Base-by-base conservation (phyloP, 805 yeast species). In the Saturnispora mendoncae region DNA sequence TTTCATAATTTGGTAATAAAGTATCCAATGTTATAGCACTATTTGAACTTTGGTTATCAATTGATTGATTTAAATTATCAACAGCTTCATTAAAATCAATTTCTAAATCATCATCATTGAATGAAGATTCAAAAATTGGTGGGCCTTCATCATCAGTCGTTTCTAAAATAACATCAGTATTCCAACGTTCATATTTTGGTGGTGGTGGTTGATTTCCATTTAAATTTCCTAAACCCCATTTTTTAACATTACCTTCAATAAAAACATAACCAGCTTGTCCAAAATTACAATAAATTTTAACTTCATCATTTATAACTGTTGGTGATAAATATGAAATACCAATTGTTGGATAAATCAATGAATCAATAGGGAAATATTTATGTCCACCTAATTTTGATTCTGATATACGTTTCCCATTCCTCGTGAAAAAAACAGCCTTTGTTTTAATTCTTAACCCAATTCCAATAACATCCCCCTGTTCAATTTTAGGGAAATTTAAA, bases 141-240 rank as follows among this genome's bases (percentile, higher is more conserved):
- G 79, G 79, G 4, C 58, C 60, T 49, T 68, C 79, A 20, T 69
- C 57, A 51, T 72, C 79, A 19, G 76, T 69, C 36, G 61, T 54
- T 53, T 83, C 95, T 23, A 90, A 62, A 41, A 90, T 60, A 4
- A 87, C 76, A 56, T 88, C 95, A 36, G 78, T 78, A 34, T 75
- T 77, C 53, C 79, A 87, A 43, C 79, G 76, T 37, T 84, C 84
- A 61, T 90, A 90, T 8, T 92, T 80, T 1, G 98, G 98, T 3
- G 97, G 95, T 4, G 97, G 94, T 3, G 94, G 81, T 44, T 87
- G 81, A 37, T 71, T 74, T 1, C 97, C 98, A 50, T 80, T 84
- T 30, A 81, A 69, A 3, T 92, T 90, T n/a, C 94, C 95, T 53
- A 82, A 80, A 5, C 95, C 95, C 96, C 96, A 87, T 57, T 84